Base-by-base conservation (phyloP, 2,329 filamentous ascomycete genomes). In the Mycogone perniciosa region DNA sequence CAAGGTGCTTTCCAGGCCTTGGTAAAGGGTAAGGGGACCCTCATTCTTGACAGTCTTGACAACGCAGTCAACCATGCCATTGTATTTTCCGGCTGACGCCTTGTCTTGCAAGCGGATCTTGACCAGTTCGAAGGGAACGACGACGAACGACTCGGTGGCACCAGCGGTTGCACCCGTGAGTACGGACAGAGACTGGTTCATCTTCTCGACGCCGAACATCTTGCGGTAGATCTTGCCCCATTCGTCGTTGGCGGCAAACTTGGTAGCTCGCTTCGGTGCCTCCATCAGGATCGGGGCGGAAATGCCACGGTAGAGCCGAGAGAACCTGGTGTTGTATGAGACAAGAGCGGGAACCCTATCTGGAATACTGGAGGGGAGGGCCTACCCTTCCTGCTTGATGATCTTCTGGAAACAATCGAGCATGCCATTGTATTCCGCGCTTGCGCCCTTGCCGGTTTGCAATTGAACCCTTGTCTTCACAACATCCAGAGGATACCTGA, bases 31-130 rank as follows among this genome's bases (percentile, higher is more conserved):
- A 56, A 97, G 76, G 11, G 85, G 73, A 6, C 93, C 92, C 71
- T 97, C 92, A 54, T 84, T 77, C 67, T 82, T 82, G 60, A 96
- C 77, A 38, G 89, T 96, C 82, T 93, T 91, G 61, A 75, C 69
- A 30, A 93, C 81, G 55, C 85, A 86, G 71, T 95, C 89, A 34
- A 91, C 61, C 78, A 89, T 86, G 69, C 89, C 88, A 57, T 75
- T 86, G 76, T 93, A 93, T 70, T 88, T 95, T 67, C 87, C 83
- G 39, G 92, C 89, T 46, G 90, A 93, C 11, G 92, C 89, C 73
- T 88, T 90, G 76, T 99, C 93, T 71, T 99, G 93, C 43, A 99
- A 80, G 59, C 93, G 86, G 67, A 99, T 99, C 82, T 99, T 99
- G 79, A 99, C 86, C 53, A 96, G 82, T 77, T 96, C 93, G 70